phyloP scores from a whole-genome alignment of 306 rosid species.

The Quercus engelmannii region DNA sequence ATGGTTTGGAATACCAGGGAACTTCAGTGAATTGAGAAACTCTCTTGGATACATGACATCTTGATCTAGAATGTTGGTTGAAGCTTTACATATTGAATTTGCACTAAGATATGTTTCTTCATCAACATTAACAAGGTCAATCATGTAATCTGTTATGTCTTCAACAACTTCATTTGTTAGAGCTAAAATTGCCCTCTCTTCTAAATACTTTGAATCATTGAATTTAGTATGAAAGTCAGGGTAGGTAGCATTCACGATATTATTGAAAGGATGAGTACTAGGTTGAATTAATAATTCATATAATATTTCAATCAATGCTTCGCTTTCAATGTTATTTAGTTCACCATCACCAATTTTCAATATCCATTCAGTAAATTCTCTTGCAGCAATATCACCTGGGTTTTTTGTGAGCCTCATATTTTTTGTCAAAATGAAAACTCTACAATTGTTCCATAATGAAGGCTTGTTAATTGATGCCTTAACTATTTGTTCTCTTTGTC shows the following conservation, averaged over 20 bases:
- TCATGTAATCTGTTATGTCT: neutral
- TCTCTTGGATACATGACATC: neutral
- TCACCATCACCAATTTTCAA: too few relatives aligned
- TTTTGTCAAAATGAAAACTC: neutral
- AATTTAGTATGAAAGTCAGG: neutral
- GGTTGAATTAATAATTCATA: neutral
- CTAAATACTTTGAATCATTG: neutral
- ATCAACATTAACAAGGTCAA: neutral
- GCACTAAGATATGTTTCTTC: neutral
- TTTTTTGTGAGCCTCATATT: too few relatives aligned
- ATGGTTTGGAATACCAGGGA: too few relatives aligned
- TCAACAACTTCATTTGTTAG: too few relatives aligned
- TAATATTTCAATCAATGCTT: neutral
- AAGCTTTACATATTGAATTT: neutral
- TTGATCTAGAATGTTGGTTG: neutral
- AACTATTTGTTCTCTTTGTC: neutral
- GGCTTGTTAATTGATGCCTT: too few relatives aligned
- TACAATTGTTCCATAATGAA: neutral
- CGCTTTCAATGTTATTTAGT: too few relatives aligned
- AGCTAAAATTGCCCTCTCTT: too few relatives aligned
- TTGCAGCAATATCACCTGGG: too few relatives aligned
- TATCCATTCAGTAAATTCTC: too few relatives aligned
- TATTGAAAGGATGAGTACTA: neutral
- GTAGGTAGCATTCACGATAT: neutral
- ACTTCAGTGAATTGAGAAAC: neutral